These are phyloP conservation scores for Lentinula raphanica DNA, from an alignment of 768 basidiomycete species.

Conservation along the genomic window DNA sequence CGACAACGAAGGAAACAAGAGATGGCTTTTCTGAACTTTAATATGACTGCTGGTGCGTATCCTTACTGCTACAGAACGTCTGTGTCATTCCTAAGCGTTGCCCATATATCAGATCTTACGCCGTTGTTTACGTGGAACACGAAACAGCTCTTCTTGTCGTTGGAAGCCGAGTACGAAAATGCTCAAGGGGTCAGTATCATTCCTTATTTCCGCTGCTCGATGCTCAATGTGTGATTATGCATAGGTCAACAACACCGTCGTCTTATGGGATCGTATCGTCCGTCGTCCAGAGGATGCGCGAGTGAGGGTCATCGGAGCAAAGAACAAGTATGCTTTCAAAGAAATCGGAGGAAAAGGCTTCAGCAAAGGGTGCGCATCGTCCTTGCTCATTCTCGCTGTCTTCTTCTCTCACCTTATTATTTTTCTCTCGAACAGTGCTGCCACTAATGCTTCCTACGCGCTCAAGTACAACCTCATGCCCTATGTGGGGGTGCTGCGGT, in stretches of 20 bases:
- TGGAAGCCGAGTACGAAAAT: conserved; percentile 79
- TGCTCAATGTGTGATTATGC: conserved; percentile 5
- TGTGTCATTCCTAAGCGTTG: background rate
- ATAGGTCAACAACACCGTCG: conserved; percentile 70
- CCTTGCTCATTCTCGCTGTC: background rate
- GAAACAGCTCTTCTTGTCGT: conserved; percentile 88
- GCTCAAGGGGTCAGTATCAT: conserved; percentile 55
- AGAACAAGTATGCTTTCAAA: conserved; percentile 83
- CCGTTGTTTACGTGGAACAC: conserved; percentile 94
- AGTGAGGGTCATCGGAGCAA: conserved; percentile 55
- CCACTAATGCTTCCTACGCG: conserved; percentile 40
- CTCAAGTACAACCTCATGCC: conserved; percentile 92
- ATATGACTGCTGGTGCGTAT: conserved; percentile 44
- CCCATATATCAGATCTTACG: conserved; percentile 60
- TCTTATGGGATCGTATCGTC: conserved; percentile 90
- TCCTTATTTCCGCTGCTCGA: background rate
- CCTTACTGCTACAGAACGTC: background rate
- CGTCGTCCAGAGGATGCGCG: conserved; percentile 68
- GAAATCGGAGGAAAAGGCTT: conserved; percentile 64
- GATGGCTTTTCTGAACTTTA: conserved; percentile 54
- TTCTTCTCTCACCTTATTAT: background rate
- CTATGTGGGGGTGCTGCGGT: conserved; percentile 73
- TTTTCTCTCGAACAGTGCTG: background rate
- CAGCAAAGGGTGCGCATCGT: conserved; percentile 49
- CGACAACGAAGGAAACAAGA: conserved; percentile 45